Percentiles rank a stretch among this genome's conserved stretches.
Conservation (phyloP, 2,329 filamentous ascomycete genomes). For the Trichoderma lentiforme region DNA sequence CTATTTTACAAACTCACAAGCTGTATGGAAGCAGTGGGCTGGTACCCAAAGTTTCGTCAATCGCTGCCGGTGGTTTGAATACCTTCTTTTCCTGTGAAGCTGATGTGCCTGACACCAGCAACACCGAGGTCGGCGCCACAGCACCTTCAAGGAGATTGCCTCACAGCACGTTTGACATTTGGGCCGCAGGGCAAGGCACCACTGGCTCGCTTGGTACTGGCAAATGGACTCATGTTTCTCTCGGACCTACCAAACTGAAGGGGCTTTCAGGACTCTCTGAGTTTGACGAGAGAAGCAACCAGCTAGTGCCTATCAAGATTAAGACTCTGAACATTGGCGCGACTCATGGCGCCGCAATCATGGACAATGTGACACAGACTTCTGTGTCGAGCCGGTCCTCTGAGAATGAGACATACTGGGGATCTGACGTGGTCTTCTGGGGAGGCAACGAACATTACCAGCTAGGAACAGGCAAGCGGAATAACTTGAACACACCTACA, state of each 20-base stretch:
- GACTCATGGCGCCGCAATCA: slow-evolving; percentile 76
- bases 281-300: slow-evolving; percentile 71
- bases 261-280: slow-evolving; percentile 79
- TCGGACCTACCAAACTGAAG: slow-evolving; percentile 75
- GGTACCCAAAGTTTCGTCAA: slow-evolving; percentile 64
- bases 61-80: slow-evolving; percentile 82
- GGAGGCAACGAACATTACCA: slow-evolving; percentile 94
- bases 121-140: slow-evolving; percentile 23
- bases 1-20: slow-evolving; percentile 64
- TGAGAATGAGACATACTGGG: slow-evolving; percentile 77
- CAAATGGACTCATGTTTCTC: slow-evolving; percentile 83
- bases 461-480: slow-evolving; percentile 85
- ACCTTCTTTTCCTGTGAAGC: slow-evolving; percentile 87
- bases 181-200: slow-evolving; percentile 83
- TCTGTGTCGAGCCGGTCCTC: slow-evolving; percentile 48
- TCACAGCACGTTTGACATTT: slow-evolving; percentile 58
- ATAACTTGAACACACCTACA: slow-evolving; percentile 69
- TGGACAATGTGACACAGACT: slow-evolving; percentile 75
- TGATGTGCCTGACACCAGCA: slow-evolving; percentile 41
- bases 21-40: slow-evolving; percentile 68
- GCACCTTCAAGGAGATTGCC: slow-evolving; percentile 35
- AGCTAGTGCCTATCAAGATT: slow-evolving; percentile 73
- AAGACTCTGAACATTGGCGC: slow-evolving; percentile 69
- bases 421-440: slow-evolving; percentile 87
- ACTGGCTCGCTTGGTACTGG: slow-evolving; percentile 80